Percentiles rank a stretch among this genome's conserved stretches.
These are phyloP conservation scores for Neospermospora avenae DNA, from an alignment of 2,329 filamentous ascomycete genomes.

Conservation along the genomic window DNA sequence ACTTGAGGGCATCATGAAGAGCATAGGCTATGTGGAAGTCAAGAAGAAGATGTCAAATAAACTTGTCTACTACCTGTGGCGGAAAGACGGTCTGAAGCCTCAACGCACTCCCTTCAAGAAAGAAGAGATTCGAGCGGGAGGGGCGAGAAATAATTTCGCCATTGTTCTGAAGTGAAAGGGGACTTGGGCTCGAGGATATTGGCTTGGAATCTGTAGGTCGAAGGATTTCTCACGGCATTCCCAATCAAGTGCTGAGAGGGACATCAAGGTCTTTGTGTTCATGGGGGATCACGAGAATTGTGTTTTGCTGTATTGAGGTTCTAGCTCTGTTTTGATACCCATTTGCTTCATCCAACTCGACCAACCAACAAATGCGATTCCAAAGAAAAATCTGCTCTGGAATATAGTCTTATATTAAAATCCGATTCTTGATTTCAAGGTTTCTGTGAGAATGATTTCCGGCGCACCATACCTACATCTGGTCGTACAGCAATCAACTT, in stretches of 20 bases:
- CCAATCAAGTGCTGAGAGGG: constrained; percentile 31
- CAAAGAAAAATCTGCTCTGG: no score
- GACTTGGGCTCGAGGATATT: neutral
- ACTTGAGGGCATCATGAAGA: constrained; percentile 69
- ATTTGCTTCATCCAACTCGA: no score
- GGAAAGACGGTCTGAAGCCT: constrained; percentile 30
- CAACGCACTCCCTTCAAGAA: constrained; percentile 56
- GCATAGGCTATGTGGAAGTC: constrained; percentile 66
- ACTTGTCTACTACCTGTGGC: constrained; percentile 88
- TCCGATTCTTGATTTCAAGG: no score
- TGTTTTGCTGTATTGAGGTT: neutral
- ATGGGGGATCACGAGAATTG: neutral
- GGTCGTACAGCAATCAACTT: neutral
- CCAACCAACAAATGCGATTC: no score
- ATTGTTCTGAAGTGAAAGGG: constrained; percentile 56
- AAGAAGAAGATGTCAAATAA: constrained; percentile 75
- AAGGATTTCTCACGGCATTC: neutral
- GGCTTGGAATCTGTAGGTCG: neutral
- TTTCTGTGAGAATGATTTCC: no score
- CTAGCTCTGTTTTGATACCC: neutral
- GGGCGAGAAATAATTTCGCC: constrained; percentile 84
- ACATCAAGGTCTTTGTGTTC: neutral
- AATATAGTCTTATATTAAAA: no score
- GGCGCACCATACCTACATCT: no score
- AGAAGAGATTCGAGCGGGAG: constrained; percentile 71